Evolutionary conservation across 108 stramenopile species (phyloP), one percentile per base, ranked within the genome.

Genomic region (Skeletonema tropicum): DNA sequence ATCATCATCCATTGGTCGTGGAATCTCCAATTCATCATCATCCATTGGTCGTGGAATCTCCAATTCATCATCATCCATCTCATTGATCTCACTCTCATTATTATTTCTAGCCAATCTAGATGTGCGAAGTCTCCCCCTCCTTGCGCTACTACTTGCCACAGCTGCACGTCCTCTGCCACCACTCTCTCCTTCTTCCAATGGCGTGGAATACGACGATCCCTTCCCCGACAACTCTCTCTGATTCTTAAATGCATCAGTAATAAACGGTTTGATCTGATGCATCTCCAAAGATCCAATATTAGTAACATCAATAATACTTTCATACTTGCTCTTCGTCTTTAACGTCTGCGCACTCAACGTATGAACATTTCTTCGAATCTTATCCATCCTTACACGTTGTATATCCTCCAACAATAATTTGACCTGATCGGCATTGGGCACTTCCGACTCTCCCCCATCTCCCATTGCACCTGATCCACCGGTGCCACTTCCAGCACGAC

Each of bases 281-380:
- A 95, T 74, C 75, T 95, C 94, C 49, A 85, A 49, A 52, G 81
- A 83, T n/a, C 83, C 88, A 85, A 95, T 93, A 29, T 89, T 89
- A 10, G 89, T 86, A 1, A 95, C 90, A 59, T 86, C 81, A 70
- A 92, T 82, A 68, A 64, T 39, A 31, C 13, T 71, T 3, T 67
- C 72, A 72, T 60, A 52, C 29, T 33, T 48, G 64, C 77, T n/a
- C 39, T 68, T 59, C 25, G 52, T 59, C 1, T 38, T 65, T 66
- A 91, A 76, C 9, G 74, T 76, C 39, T 75, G 73, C 38, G 76
- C 63, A 66, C 83, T 83, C 57, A 93, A 60, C 17, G 76, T 76
- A 65, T 92, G 94, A 42, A 95, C 86, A 61, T 93, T 89, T 9
- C 60, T 65, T 64, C 92, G 89, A 75, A 95, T 78, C 63, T 93